Conservation (phyloP, 768 basidiomycete species). For the Boletus barrowsii region DNA sequence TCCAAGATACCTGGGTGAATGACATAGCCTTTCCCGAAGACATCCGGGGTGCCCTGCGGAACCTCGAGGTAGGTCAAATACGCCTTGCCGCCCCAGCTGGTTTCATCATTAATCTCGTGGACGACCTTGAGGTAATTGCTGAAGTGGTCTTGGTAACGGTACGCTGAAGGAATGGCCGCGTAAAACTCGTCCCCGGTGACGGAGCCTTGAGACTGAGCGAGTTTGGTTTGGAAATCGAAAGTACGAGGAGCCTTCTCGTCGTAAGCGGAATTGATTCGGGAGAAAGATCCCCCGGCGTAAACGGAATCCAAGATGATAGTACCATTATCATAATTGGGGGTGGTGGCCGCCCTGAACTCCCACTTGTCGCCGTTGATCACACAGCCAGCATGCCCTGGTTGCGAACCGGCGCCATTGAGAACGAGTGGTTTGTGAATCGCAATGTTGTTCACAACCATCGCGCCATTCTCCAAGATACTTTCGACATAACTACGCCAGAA, state of each 20-base stretch:
- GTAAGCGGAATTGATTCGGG: slow-evolving; percentile 26
- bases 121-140: slow-evolving; percentile 28
- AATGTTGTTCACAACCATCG: slow-evolving; percentile 28
- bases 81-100: slow-evolving; percentile 26
- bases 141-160: slow-evolving; percentile 25
- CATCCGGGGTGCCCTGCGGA: slow-evolving; percentile 23
- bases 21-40: slow-evolving; percentile 29
- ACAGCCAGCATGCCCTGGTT: slow-evolving; percentile 25
- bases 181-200: slow-evolving; percentile 21
- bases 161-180: slow-evolving; percentile 15
- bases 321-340: slow-evolving; percentile 20
- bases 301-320: slow-evolving; percentile 29
- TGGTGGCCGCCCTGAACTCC: slow-evolving; percentile 29
- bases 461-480: slow-evolving; percentile 33
- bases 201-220: slow-evolving; percentile 17
- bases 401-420: slow-evolving; percentile 13
- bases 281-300: slow-evolving; percentile 29
- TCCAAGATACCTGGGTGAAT: slow-evolving; percentile 35
- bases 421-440: slow-evolving; percentile 31
- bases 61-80: slow-evolving; percentile 26
- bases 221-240: slow-evolving; percentile 23
- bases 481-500: slow-evolving; percentile 21
- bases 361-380: slow-evolving; percentile 27
- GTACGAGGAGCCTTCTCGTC: slow-evolving; percentile 19
- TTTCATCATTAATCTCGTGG: slow-evolving; percentile 27